phyloP scores from a whole-genome alignment of 176 grass and related monocot species.

The Bromus sterilis region DNA sequence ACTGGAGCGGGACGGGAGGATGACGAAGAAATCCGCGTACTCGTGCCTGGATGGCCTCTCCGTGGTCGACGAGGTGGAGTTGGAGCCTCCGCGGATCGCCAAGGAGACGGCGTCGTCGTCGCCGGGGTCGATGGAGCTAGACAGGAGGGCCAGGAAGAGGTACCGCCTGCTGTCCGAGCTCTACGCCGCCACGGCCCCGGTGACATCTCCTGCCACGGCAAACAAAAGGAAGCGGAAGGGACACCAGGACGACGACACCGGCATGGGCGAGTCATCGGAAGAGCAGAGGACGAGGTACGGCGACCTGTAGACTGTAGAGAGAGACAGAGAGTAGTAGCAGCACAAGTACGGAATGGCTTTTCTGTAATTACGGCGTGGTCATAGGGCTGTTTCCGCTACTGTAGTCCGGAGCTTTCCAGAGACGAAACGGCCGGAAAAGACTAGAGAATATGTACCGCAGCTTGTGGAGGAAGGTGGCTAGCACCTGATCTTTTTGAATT shows the following conservation, averaged over 20 bases:
- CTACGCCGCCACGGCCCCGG: constrained; percentile 28
- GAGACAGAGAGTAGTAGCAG: too few relatives aligned
- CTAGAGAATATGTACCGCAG: too few relatives aligned
- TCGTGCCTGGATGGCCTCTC: background rate
- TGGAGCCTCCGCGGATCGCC: too few relatives aligned
- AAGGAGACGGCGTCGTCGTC: background rate
- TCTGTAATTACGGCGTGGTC: background rate
- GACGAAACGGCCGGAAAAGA: too few relatives aligned
- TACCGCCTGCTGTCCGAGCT: constrained; percentile 43
- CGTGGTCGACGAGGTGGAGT: background rate
- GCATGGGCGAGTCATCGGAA: too few relatives aligned
- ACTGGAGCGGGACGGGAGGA: background rate
- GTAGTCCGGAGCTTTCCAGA: too few relatives aligned
- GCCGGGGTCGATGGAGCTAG: background rate
- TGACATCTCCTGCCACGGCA: background rate
- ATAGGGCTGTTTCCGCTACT: background rate
- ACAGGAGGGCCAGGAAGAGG: constrained; percentile 30
- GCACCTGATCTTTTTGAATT: background rate
- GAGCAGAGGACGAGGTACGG: too few relatives aligned
- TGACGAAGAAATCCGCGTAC: background rate
- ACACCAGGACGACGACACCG: too few relatives aligned
- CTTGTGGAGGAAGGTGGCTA: background rate
- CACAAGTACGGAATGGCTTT: too few relatives aligned
- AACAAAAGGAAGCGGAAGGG: constrained; percentile 27
- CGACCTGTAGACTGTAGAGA: too few relatives aligned